A percentile compares a stretch with the other conserved stretches of the same genome.
These are phyloP conservation scores for Vachellia pachyceras DNA, from an alignment of 306 rosid genomes.

Conservation along the genomic window DNA sequence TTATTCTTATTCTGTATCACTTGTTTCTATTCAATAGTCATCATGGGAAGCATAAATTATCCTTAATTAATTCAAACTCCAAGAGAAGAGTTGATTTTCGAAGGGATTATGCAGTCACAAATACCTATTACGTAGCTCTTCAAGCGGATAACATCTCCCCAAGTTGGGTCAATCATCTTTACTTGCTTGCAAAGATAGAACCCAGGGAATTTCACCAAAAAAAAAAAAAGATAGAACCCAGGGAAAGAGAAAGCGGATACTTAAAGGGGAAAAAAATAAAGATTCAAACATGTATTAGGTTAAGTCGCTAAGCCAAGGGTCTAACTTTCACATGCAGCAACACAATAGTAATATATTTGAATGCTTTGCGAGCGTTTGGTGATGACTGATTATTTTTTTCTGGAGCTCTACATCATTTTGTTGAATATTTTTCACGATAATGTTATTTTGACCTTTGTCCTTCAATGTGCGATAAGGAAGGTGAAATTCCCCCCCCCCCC, in stretches of 20 bases:
- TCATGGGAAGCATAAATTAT: background rate
- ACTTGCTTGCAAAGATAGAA: constrained; percentile 51
- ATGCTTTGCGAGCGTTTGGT: constrained; percentile 38
- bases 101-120: constrained; percentile 29
- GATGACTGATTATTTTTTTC: background rate
- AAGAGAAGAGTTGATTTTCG: constrained; percentile 35
- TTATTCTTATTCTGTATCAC: constrained; percentile 28
- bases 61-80: constrained; percentile 21
- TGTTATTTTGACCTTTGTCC: too few relatives aligned
- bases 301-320: constrained; percentile 45
- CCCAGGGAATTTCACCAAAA: too few relatives aligned
- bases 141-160: constrained; percentile 48
- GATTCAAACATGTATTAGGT: constrained; percentile 41
- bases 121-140: constrained; percentile 29
- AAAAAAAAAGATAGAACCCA: too few relatives aligned
- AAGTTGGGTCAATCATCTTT: constrained; percentile 52
- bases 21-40: constrained; percentile 28
- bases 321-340: constrained; percentile 42
- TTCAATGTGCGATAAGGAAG: too few relatives aligned
- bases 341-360: constrained; percentile 10
- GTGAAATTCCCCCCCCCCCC: too few relatives aligned
- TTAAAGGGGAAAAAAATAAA: constrained; percentile 2
- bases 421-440: constrained; percentile 35
- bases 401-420: constrained; percentile 37
- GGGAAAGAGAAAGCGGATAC: background rate